A percentile compares a stretch with the other conserved stretches of the same genome.
These are phyloP conservation scores for Ceratocystis diversiconidia DNA, from an alignment of 2,329 filamentous ascomycete species.

Conservation along the genomic window DNA sequence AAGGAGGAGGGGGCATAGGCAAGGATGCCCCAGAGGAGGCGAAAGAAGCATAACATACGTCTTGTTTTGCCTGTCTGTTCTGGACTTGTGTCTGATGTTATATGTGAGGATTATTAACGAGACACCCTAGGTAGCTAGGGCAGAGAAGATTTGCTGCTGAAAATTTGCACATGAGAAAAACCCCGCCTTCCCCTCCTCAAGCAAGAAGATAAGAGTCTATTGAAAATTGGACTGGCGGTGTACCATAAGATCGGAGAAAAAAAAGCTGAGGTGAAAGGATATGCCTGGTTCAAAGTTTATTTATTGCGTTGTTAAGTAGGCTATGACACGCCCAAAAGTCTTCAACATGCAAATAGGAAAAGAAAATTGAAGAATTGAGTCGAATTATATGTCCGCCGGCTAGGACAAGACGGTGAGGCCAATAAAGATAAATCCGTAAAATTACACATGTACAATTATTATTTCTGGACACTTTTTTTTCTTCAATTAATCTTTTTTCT, in stretches of 20 bases:
- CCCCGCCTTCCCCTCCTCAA: slow-evolving; percentile 1
- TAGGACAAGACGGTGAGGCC: neutral
- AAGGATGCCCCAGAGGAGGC: neutral
- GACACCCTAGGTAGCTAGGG: neutral
- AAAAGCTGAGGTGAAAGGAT: neutral
- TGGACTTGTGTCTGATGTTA: neutral
- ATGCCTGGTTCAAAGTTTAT: neutral
- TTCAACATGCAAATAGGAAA: neutral
- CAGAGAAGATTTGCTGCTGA: neutral
- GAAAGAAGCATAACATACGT: neutral
- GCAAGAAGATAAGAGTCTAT: neutral
- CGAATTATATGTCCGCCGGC: neutral
- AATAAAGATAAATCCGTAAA: neutral
- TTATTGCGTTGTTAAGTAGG: neutral
- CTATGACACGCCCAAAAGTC: neutral
- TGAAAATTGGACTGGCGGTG: neutral
- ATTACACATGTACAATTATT: neutral
- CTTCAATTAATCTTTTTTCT: neutral
- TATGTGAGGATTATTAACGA: neutral
- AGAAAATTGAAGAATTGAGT: neutral
- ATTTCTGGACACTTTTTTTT: neutral
- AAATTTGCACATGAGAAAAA: neutral
- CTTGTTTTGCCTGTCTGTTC: neutral
- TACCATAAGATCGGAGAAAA: neutral
- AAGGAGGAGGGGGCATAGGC: neutral